phyloP scores from a whole-genome alignment of 306 rosid species.

The Prunus campanulata region DNA sequence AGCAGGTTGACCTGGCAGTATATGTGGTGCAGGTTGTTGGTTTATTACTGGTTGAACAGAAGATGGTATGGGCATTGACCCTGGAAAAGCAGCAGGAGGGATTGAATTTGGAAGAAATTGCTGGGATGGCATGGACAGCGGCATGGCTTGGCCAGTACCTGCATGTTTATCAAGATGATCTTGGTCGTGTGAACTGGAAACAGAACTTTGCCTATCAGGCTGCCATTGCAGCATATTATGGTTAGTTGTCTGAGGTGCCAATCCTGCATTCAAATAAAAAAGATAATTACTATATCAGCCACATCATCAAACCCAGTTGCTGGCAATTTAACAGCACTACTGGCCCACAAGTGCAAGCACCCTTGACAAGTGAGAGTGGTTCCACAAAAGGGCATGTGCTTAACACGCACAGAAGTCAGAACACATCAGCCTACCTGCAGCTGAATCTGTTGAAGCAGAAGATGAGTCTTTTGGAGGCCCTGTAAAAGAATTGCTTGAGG shows the following conservation, averaged over 20 bases:
- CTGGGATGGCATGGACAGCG: slow-evolving; percentile 48
- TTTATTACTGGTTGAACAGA: slow-evolving; percentile 63
- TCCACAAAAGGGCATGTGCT: too few species aligned
- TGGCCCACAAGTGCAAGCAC: too few species aligned
- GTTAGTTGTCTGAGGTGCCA: slow-evolving; percentile 46
- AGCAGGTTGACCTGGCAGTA: slow-evolving; percentile 54
- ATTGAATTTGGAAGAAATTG: slow-evolving; percentile 67
- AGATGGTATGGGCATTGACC: slow-evolving; percentile 61
- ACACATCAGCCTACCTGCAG: slow-evolving; percentile 47
- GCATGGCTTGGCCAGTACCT: slow-evolving; percentile 53
- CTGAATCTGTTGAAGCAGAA: slow-evolving; percentile 52
- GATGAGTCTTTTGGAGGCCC: slow-evolving; percentile 58
- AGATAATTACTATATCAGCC: neutral
- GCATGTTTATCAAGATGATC: slow-evolving; percentile 68
- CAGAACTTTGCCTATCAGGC: slow-evolving; percentile 57
- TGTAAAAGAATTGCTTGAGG: slow-evolving; percentile 50
- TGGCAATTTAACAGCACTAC: neutral
- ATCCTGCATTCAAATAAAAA: slow-evolving; percentile 42
- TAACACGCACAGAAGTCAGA: neutral
- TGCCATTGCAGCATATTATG: slow-evolving; percentile 66
- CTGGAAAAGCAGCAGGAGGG: slow-evolving; percentile 53
- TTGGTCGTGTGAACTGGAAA: slow-evolving; percentile 51
- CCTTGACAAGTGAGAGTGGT: too few species aligned
- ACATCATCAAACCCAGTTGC: neutral
- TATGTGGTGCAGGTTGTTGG: slow-evolving; percentile 55